Evolutionary conservation across 2,329 filamentous ascomycete genomes (phyloP), one percentile per base, ranked within the genome.

Genomic region (Ophiostoma himal-ulmi): DNA sequence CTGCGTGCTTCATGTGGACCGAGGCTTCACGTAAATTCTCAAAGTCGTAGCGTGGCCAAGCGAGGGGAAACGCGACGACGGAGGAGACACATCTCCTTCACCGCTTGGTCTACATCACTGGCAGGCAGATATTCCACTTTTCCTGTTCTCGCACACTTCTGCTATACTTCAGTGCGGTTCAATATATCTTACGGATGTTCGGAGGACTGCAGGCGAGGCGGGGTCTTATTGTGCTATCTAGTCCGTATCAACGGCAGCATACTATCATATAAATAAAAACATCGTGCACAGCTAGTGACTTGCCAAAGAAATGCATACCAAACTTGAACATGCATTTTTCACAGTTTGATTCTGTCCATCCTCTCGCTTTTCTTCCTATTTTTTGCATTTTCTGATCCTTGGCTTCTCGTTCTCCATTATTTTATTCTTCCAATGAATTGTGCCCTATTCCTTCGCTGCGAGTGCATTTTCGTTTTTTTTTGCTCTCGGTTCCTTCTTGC

Each of bases 181-280:
- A 48, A 44, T 44, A 6, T 20, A n/a, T 48, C 44, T 54, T 34
- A 62, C 57, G 11, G 26, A 30, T 36, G 2, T 0, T 14, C 14
- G 17, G n/a, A 20, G 17, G n/a, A 20, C 10, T 62, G 57, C 26
- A 62, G 26, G 52, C 54, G 26, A 34, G 57, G 26, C 26, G 34
- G 57, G 26, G 57, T 62, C 57, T 62, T 62, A 7, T 36, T 62
- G 22, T 57, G 57, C 57, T 62, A 62, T 62, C 26, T 62, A 62
- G 6, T 20, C 62, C 62, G 34, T 48, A 6, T 26, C 22, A 57
- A 57, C 52, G 52, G 26, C 52, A 26, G 52, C 14, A 57, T 26
- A 10, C 10, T 22, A 57, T 57, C n/a, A 26, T 57, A 57, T 57
- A 26, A 11, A 57, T 26, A 57, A 57, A 48, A 26, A 57, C 52